phyloP scores from a whole-genome alignment of 768 basidiomycete genomes.

The Collybia sp. region DNA sequence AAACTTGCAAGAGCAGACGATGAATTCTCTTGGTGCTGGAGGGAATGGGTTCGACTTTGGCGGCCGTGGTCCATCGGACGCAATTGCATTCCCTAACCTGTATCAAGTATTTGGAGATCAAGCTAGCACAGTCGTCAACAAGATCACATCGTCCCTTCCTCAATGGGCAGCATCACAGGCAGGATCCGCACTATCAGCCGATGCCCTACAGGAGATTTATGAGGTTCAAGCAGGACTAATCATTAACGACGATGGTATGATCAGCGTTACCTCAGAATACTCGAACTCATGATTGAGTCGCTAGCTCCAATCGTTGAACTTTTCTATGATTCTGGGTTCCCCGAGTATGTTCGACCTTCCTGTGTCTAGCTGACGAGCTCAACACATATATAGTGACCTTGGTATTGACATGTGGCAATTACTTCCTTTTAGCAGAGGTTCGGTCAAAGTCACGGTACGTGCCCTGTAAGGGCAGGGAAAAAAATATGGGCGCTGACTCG shows the following conservation, averaged over 20 bases:
- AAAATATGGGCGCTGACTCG: background rate
- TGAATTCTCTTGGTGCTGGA: slow-evolving; percentile 34
- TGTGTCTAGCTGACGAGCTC: background rate
- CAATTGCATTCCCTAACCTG: slow-evolving; percentile 48
- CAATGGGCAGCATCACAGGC: slow-evolving; percentile 42
- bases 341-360: slow-evolving; percentile 26
- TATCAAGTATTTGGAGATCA: slow-evolving; percentile 38
- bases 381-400: slow-evolving; percentile 23
- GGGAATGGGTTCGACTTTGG: slow-evolving; percentile 35
- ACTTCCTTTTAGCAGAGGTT: slow-evolving; percentile 51
- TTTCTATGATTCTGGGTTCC: slow-evolving; percentile 42
- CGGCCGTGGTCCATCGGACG: slow-evolving; percentile 41
- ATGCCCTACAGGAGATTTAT: slow-evolving; percentile 37
- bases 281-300: background rate
- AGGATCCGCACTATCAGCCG: slow-evolving; percentile 29
- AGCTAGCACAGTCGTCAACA: slow-evolving; percentile 24
- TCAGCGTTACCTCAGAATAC: background rate
- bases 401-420: slow-evolving; percentile 51
- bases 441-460: slow-evolving; percentile 39
- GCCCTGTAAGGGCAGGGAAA: background rate
- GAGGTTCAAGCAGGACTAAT: slow-evolving; percentile 43
- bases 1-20: slow-evolving; percentile 52
- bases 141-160: slow-evolving; percentile 31
- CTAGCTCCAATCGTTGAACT: slow-evolving; percentile 43
- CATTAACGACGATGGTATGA: slow-evolving; percentile 39